Evolutionary conservation across 768 basidiomycete genomes (phyloP), one percentile per base, ranked within the genome.

Genomic region (Neoboletus magnificus): DNA sequence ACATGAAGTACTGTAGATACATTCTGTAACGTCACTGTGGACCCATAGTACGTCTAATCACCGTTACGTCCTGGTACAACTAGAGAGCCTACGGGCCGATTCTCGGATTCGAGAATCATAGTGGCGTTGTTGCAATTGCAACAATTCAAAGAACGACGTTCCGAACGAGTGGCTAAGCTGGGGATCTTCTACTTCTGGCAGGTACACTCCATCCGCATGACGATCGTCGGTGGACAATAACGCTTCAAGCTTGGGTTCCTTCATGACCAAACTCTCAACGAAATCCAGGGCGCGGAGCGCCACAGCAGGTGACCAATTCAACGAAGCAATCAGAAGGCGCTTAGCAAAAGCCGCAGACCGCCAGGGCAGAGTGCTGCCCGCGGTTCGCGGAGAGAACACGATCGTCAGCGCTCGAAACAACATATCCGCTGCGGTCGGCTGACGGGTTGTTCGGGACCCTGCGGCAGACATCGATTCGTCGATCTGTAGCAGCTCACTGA

Each of bases 301-400:
- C 12, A 81, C 76, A 1, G 72, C 63, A 4, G 91, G 78, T 0
- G 94, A 82, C 86, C 95, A 94, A 66, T 89, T 85, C 39, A 98
- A 77, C 5, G 87, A 82, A 33, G 87, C 85, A 46, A 81, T 80
- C 29, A 96, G 77, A 45, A 98, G 79, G n/a, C 96, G 89, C 74
- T 98, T 98, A 51, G 89, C 81, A 72, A 98, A 98, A 3, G 96
- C 93, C 42, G 93, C 91, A 41, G 87, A 82, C 62, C 93, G 86
- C 81, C 85, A 81, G 58, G 86, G 75, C 25, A 91, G 82, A 27
- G 82, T 67, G 42, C 74, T 73, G 5, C 82, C 81, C 50, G 81
- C 74, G 20, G 78, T 78, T 47, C 84, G 82, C 23, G 91, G 86
- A 50, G 89, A 84, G 77, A 98, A 96, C 41, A 88, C 83, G 50